These are phyloP conservation scores for Dendrocalamus sinicus DNA, from an alignment of 176 grass and related monocot species.

Conservation along the genomic window DNA sequence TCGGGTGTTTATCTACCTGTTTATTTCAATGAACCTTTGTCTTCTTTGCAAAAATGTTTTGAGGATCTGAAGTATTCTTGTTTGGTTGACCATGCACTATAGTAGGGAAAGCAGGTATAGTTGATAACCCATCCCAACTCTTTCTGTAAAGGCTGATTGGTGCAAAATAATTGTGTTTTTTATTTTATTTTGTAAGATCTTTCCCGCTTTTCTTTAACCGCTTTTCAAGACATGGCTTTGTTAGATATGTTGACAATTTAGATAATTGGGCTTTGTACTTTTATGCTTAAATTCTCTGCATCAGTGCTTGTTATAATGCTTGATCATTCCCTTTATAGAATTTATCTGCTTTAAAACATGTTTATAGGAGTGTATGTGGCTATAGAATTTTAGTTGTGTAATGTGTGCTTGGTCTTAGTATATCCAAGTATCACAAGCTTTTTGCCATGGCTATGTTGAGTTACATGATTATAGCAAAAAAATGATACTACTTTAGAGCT, in stretches of 20 bases:
- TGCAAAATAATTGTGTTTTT: background rate
- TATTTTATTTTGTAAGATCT: background rate
- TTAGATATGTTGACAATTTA: background rate
- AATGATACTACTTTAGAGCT: background rate
- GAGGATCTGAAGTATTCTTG: constrained; percentile 96
- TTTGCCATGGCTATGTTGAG: background rate
- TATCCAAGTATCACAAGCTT: background rate
- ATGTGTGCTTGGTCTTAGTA: background rate
- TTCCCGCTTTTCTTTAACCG: constrained; percentile 4
- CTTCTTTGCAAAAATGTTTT: constrained; percentile 96
- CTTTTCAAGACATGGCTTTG: background rate
- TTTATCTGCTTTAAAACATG: background rate
- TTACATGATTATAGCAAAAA: background rate
- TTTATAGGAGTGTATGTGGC: background rate
- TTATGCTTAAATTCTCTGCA: background rate
- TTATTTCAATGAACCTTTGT: constrained; percentile 97
- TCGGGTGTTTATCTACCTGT: constrained; percentile 93
- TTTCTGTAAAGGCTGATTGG: background rate
- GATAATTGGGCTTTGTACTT: background rate
- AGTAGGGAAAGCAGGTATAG: constrained; percentile 84
- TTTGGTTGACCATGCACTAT: constrained; percentile 79
- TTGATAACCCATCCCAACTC: constrained; percentile 7
- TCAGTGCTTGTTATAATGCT: background rate
- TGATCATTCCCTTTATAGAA: background rate
- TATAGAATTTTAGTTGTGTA: background rate